Evolutionary conservation across 306 rosid genomes (phyloP).

Genomic region (Pyrus bretschneideri): DNA sequence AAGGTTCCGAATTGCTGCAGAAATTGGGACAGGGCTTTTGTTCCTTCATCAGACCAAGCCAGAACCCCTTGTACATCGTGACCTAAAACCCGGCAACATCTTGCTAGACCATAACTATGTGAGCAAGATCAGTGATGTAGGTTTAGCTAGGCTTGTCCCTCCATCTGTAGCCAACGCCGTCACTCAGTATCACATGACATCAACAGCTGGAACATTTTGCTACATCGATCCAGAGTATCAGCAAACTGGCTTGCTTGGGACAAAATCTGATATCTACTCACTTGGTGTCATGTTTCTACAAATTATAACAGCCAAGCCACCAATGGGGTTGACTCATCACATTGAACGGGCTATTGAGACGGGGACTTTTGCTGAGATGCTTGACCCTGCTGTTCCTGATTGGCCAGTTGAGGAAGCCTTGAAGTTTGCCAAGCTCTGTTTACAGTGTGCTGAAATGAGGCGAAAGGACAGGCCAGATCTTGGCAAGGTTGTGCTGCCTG

Average conservation of each 20-base stretch:
- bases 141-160: slow-evolving; percentile 20
- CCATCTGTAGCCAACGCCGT: slow-evolving; percentile 3
- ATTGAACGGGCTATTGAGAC: slow-evolving; percentile 4
- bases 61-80: slow-evolving; percentile 6
- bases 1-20: slow-evolving; percentile 12
- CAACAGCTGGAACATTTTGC: slow-evolving; percentile 23
- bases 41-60: slow-evolving; percentile 14
- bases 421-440: slow-evolving; percentile 9
- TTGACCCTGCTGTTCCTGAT: slow-evolving; percentile 13
- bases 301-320: slow-evolving; percentile 16
- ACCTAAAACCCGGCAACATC: too few relatives aligned
- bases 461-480: slow-evolving; percentile 19
- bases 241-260: slow-evolving; percentile 18
- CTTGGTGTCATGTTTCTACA: slow-evolving; percentile 20
- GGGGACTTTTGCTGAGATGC: slow-evolving; percentile 9
- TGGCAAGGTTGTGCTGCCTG: slow-evolving; percentile 5
- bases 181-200: slow-evolving; percentile 22
- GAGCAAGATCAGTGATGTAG: not conserved
- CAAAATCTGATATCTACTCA: slow-evolving; percentile 21
- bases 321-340: slow-evolving; percentile 18
- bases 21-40: slow-evolving; percentile 8
- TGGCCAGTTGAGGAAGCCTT: slow-evolving; percentile 19
- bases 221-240: slow-evolving; percentile 20
- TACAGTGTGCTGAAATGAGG: slow-evolving; percentile 16
- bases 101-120: too few relatives aligned